A percentile compares a stretch with the other conserved stretches of the same genome.
Conservation (phyloP, 2,329 filamentous ascomycete genomes). For the Bipolaris gigantea region DNA sequence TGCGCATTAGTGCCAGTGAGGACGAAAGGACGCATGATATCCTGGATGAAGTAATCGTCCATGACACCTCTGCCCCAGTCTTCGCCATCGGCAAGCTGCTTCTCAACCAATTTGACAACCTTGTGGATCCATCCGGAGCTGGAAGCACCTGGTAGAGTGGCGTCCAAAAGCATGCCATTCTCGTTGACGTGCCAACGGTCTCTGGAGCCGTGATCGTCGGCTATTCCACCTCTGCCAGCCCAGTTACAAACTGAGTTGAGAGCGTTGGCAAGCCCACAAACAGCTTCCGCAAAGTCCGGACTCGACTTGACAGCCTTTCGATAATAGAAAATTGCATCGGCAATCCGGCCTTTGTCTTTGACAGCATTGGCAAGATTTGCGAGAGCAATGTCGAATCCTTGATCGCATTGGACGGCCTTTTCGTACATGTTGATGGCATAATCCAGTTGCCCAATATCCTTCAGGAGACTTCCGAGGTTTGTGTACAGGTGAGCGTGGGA, state of each 20-base stretch:
- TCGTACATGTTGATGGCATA: constrained; percentile 97
- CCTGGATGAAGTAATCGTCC: constrained; percentile 45
- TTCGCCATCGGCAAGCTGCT: constrained; percentile 83
- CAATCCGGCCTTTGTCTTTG: constrained; percentile 91
- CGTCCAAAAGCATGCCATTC: constrained; percentile 78
- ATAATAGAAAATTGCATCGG: constrained; percentile 91
- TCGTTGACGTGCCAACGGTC: constrained; percentile 95
- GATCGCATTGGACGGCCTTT: constrained; percentile 86
- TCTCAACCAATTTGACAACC: constrained; percentile 87
- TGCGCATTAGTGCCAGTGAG: constrained; percentile 38
- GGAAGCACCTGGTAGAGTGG: constrained; percentile 59
- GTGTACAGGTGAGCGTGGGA: constrained; percentile 96
- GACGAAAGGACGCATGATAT: constrained; percentile 52
- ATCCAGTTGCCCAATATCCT: constrained; percentile 91
- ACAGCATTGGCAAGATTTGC: constrained; percentile 97
- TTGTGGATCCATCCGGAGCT: constrained; percentile 82
- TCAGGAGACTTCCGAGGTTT: constrained; percentile 90
- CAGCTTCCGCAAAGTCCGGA: constrained; percentile 93
- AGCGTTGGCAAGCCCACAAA: constrained; percentile 92
- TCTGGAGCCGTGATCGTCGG: constrained; percentile 69
- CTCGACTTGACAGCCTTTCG: constrained; percentile 87
- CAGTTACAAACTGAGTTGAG: constrained; percentile 96
- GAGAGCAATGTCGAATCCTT: constrained; percentile 93
- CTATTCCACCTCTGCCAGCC: constrained; percentile 83
- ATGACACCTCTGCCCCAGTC: constrained; percentile 79